Base-by-base conservation (phyloP, 73 alveolate species). In the Urostyla sp. region DNA sequence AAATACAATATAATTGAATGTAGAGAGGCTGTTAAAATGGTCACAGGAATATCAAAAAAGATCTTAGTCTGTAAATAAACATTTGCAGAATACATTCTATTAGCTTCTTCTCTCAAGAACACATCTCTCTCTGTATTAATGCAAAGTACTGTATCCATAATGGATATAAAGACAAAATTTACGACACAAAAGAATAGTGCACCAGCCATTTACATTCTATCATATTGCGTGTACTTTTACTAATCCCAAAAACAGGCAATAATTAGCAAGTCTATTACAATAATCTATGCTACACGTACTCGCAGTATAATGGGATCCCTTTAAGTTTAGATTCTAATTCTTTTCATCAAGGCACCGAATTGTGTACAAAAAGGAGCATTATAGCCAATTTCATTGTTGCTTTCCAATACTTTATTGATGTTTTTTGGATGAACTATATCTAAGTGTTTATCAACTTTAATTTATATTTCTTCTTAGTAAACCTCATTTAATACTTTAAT, bases 21-120 rank as follows among this genome's bases (percentile, higher is more conserved):
- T 11, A 80, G 26, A 18, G 52, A 18, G n/a, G 90, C 84, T 15
- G 27, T 2, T 0, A 80, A 20, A 20, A 26, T 7, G 13, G 56
- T 34, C 37, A 87, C 67, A n/a, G 95, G 95, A 72, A 76, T 46
- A 52, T 88, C 95, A 21, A 85, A 78, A 16, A 88, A 20, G 23
- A 66, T 59, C 54, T 87, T 88, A 15, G 92, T 69, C 73, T 80
- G 45, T 67, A 58, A 88, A 66, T 83, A 88, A 40, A 92, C 72
- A 26, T 51, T 40, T 43, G 67, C 88, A 59, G 78, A 51, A 56
- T 88, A 88, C 23, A 86, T 49, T 53, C 84, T 88, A 53, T 84
- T 88, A 26, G 89, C 88, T 52, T 85, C 43, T 56, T 88, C 95
- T 75, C 95, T 67, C n/a, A 88, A 73, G 87, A 84, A 75, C 23